Base-by-base conservation (phyloP, 371 early-diverging fungal genomes). In the Rhizomucor pusillus region DNA sequence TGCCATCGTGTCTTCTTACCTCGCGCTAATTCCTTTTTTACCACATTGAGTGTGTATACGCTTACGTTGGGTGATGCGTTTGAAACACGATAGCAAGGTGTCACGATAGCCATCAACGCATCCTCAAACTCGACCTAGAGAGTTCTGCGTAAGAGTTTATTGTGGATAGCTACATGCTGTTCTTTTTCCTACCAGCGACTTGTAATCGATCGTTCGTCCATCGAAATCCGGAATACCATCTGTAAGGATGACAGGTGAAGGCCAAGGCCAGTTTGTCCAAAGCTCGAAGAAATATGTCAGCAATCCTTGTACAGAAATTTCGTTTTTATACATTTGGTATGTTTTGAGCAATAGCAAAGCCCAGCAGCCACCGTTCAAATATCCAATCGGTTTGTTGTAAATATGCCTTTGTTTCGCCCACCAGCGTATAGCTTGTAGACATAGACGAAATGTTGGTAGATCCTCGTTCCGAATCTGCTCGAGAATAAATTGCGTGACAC, bases 201-300 rank as follows among this genome's bases (percentile, higher is more conserved):
- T 18, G 33, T 61, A 65, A 1, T 29, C 35, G 7, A 58, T 43
- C 3, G 19, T 43, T 16, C 33, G 29, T 1, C 62, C 69, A 39
- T 66, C 33, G 22, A 49, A 24, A 12, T 62, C 65, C n/a, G 67
- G 68, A 23, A 75, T 67, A 36, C 22, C 24, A 2, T 59, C 45
- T 1, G 63, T 65, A 2, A 75, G 37, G 2, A 67, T 49, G 6
- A 75, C 70, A 1, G 76, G 76, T 0, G 59, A 37, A 16, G 63
- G 66, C 72, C 76, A 75, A 11, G 66, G 58, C 76, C 76, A 75
- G 4, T 55, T 43, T 5, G 48, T 11, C 76, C 76, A 75, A 16
- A 52, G 54, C 2, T 54, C 23, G 37, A 72, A 72, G 23, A 75
- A 75, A 5, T 37, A 5, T 14, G n/a, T 33, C 18, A 69, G n/a